Evolutionary conservation across 805 yeast genomes (phyloP), one percentile per base, ranked within the genome.

Genomic region (Saccharomycopsis malanga): DNA sequence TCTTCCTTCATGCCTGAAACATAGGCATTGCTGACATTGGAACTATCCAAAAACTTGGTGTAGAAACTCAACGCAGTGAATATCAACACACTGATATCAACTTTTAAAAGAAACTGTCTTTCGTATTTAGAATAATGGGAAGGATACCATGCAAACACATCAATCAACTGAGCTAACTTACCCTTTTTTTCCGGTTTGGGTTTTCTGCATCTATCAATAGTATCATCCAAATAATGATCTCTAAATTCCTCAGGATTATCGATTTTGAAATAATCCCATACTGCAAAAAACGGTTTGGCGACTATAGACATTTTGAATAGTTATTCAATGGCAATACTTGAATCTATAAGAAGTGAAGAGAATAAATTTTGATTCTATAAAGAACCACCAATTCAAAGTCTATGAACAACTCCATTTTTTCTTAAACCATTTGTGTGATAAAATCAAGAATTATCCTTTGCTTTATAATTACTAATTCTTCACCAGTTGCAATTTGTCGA

Each of bases 1-100:
- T 68, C 79, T 54, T 73, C 78, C 49, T 71, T 62, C 76, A 82
- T 70, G 17, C 86, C 83, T n/a, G 81, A 72, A 37, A 77, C 79
- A 55, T 80, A 82, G 1, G 87, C 87, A 56, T 80, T 79, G 52
- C 71, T 71, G 46, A 77, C 64, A 59, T 81, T 83, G 38, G 76
- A 67, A 48, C 71, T 71, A 57, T 83, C 87, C 42, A 83, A 65
- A 45, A 77, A 76, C 58, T 81, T 81, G 45, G 57, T 56, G 52
- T 54, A 57, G 43, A 38, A 45, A 18, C 37, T 25, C 15, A 39
- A 30, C 20, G 43, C 42, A 20, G 39, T 41, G 18, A 38, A 45
- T 18, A 39, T 29, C 15, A 45, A 29, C 22, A 45, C 43, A 24
- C 42, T 25, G 32, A 35, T 27, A 45, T 45, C 48, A 14, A 45